phyloP scores from a whole-genome alignment of 106 monocot species.

The Iris macrosiphon region DNA sequence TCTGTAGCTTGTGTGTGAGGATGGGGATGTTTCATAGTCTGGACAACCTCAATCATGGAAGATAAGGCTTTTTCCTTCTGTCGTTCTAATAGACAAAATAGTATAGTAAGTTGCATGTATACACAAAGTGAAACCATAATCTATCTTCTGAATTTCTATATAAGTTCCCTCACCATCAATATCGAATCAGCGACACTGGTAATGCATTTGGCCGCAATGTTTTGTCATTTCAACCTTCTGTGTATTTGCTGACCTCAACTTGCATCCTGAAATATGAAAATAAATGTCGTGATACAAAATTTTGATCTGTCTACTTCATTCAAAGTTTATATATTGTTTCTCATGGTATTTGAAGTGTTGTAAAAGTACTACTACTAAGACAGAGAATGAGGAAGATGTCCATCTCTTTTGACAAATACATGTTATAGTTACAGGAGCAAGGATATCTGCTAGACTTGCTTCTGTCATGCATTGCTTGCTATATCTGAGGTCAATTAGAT shows the following conservation, averaged over 20 bases:
- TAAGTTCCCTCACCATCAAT: conserved; percentile 58
- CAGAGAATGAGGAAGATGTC: too few relatives aligned
- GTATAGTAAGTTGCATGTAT: neutral
- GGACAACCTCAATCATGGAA: conserved; percentile 66
- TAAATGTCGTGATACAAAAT: too few relatives aligned
- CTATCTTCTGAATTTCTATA: neutral
- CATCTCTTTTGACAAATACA: too few relatives aligned
- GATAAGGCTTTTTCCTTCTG: conserved; percentile 69
- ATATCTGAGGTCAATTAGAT: too few relatives aligned
- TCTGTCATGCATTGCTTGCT: too few relatives aligned
- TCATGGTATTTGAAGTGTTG: too few relatives aligned
- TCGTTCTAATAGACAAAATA: conserved; percentile 30
- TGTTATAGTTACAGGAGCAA: too few relatives aligned
- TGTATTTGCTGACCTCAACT: conserved; percentile 97
- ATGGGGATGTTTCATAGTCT: conserved; percentile 58
- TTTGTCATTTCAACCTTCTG: conserved; percentile 82
- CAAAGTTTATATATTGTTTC: too few relatives aligned
- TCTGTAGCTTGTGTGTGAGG: conserved; percentile 22
- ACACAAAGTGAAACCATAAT: neutral
- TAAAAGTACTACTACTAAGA: too few relatives aligned
- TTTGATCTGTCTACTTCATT: too few relatives aligned
- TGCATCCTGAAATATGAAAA: conserved; percentile 64
- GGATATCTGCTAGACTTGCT: too few relatives aligned
- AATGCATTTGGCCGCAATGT: conserved; percentile 74
- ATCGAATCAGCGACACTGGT: conserved; percentile 87